Evolutionary conservation across 2,329 filamentous ascomycete genomes (phyloP), one percentile per base, ranked within the genome.

Genomic region (Thielaviopsis punctulata): DNA sequence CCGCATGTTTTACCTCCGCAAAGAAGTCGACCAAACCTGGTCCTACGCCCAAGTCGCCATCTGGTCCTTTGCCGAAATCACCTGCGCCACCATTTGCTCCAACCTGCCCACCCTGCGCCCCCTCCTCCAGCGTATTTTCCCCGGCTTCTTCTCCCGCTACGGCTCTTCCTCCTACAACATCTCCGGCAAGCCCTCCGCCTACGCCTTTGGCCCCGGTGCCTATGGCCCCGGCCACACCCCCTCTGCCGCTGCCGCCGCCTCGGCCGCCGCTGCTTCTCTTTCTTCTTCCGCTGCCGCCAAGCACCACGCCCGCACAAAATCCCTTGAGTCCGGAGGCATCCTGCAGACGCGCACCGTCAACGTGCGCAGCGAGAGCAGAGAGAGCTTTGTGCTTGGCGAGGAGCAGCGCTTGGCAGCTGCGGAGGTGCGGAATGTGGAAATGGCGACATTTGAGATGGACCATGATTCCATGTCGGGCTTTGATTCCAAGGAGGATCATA

Each of bases 11-110:
- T 63, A 62, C 23, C 61, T 65, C 39, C 59, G 56, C 24, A 52
- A 52, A 9, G 59, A 59, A n/a, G 60, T 60, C 54, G 49, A 55
- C 49, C 60, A 58, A 41, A 60, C 62, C 1, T 64, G 61, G 62
- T 59, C 62, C 52, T 61, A 63, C 52, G 59, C 60, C 23, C 58
- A 58, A 46, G 62, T 61, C 3, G 61, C 61, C 27, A 58, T 61
- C 47, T 69, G 66, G 64, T 65, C 64, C 19, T 61, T 68, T 47
- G 61, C 66, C 51, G 67, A 69, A 56, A 63, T 68, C 55, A 64
- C 64, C 46, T 61, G 64, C 48, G 66, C 65, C 52, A 62, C 68
- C 55, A 59, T 68, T 12, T 68, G 67, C 55, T 61, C 64, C 45
- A 67, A 65, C 52, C 62, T 69, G 4, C 66, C 67, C 0, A 67